phyloP scores from a whole-genome alignment of 257 asterid genomes.

The Solanum tarapatanum region DNA sequence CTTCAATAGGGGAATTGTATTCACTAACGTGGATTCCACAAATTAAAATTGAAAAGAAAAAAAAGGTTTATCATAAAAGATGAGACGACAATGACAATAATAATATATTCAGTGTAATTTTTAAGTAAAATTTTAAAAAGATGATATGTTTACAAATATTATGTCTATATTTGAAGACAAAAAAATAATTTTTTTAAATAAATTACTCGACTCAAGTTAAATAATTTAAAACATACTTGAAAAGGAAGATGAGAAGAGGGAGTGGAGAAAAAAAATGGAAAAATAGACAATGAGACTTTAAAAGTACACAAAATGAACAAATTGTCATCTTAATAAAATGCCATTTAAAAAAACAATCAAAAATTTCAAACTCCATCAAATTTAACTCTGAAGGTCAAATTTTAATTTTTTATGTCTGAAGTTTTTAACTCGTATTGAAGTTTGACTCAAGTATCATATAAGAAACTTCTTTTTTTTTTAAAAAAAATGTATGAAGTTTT shows the following conservation, averaged over 20 bases:
- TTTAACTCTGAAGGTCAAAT: too few species aligned
- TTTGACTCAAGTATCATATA: background rate
- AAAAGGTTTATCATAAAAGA: too few species aligned
- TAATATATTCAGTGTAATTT: too few species aligned
- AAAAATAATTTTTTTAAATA: accelerated
- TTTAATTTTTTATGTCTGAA: too few species aligned
- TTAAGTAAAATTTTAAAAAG: too few species aligned
- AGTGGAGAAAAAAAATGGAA: background rate
- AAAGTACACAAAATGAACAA: background rate
- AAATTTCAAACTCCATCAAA: too few species aligned
- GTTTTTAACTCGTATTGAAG: background rate
- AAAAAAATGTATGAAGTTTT: background rate
- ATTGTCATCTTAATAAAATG: background rate
- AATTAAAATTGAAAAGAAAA: background rate
- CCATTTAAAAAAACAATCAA: too few species aligned
- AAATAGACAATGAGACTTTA: background rate
- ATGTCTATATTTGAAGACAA: background rate
- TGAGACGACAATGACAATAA: background rate
- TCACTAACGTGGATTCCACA: background rate
- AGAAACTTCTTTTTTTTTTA: too few species aligned
- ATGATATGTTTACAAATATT: too few species aligned
- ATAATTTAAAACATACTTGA: too few species aligned
- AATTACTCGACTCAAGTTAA: too few species aligned
- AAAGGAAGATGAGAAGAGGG: background rate
- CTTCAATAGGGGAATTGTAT: background rate